Base-by-base conservation (phyloP, 495 filamentous ascomycete genomes). In the Penicillium waksmanii region DNA sequence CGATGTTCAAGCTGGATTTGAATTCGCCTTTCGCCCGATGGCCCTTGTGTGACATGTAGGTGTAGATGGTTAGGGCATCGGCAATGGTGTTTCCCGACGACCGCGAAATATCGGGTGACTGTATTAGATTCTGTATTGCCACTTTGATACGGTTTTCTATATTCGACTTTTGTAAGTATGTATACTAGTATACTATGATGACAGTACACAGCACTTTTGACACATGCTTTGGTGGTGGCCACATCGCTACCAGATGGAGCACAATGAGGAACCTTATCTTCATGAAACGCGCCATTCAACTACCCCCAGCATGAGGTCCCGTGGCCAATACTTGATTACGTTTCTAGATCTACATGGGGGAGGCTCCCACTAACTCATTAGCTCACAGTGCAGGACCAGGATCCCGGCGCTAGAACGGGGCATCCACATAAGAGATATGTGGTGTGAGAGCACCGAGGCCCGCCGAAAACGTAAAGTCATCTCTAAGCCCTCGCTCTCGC, bases 11-110 rank as follows among this genome's bases (percentile, higher is more conserved):
- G 46, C 21, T 48, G 19, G 10, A 48, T 48, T 27, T 12, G 46
- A 23, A 62, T 59, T 57, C 53, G 15, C 21, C 53, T 58, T 57
- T 61, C 58, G 60, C 53, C 64, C 46, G 53, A 44, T 47, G 21
- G 51, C 46, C 55, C 48, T 57, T 67, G 67, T 65, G 61, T 61
- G 44, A 67, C 62, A 49, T 59, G 54, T 49, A 65, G 57, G 56
- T 64, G 49, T 53, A 62, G 58, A 56, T 64, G 58, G 35, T 23
- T 23, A 27, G 51, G 36, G 31, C 46, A 53, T 42, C 51, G 49
- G 44, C 44, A 33, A 50, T 58, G 27, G 40, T 15, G 36, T 23
- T 42, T 56, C 10, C 36, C 38, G 21, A 55, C 34, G 40, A 7
- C 52, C 51, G 55, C 53, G 18, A 23, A 19, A 43, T 50, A 44